phyloP scores from a whole-genome alignment of 257 asterid genomes.

The Solanum sejunctum region DNA sequence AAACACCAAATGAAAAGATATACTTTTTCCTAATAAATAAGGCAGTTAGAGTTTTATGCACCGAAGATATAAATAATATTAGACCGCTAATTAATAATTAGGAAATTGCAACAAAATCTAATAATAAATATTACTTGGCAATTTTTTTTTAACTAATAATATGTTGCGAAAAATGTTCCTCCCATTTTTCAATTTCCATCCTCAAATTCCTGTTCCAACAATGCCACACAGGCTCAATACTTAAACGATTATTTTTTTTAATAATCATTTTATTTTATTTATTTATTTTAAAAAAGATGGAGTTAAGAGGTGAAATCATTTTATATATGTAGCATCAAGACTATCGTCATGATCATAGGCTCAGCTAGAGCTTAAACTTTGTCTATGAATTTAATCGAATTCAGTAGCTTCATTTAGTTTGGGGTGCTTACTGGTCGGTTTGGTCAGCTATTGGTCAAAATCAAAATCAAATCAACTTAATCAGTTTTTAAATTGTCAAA shows the following conservation, averaged over 20 bases:
- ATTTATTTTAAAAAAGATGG: too few relatives aligned
- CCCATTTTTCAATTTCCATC: background rate
- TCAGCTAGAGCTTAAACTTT: background rate
- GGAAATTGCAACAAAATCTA: background rate
- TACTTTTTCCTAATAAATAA: background rate
- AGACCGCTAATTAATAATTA: background rate
- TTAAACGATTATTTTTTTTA: background rate
- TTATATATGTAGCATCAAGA: background rate
- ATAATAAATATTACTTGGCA: background rate
- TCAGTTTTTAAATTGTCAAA: too few relatives aligned
- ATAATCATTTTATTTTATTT: too few relatives aligned
- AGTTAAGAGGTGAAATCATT: background rate
- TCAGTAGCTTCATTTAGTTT: too few relatives aligned
- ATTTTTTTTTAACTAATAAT: background rate
- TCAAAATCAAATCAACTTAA: too few relatives aligned
- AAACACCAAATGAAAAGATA: background rate
- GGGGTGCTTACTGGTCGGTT: too few relatives aligned
- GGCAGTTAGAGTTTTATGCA: background rate
- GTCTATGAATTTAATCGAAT: too few relatives aligned
- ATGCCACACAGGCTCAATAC: background rate
- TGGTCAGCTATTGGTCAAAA: too few relatives aligned
- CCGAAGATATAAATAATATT: background rate
- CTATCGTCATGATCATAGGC: background rate
- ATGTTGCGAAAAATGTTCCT: background rate
- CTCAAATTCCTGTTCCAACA: background rate